phyloP scores from a whole-genome alignment of 108 stramenopile species.

The Asterionellopsis glacialis region DNA sequence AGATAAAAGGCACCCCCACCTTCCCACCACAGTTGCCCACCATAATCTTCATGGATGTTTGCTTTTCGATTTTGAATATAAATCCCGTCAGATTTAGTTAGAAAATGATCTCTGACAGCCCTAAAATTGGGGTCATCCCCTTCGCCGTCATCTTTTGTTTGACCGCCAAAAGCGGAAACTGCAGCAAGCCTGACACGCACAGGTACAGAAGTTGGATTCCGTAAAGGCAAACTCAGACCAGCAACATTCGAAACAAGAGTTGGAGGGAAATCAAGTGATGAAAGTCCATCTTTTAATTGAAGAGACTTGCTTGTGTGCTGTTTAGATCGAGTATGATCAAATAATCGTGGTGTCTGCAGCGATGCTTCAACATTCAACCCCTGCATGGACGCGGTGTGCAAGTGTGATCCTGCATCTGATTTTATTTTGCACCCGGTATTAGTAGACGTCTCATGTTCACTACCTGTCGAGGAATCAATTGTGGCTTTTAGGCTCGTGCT shows the following conservation, averaged over 20 bases:
- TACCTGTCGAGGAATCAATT: conserved; percentile 23
- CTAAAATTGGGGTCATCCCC: neutral
- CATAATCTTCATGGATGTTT: neutral
- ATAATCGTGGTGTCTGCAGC: conserved; percentile 48
- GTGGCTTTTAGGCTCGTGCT: conserved; percentile 34
- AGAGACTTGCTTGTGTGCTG: neutral
- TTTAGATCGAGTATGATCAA: conserved; percentile 12
- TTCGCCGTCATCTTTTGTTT: conserved; percentile 5
- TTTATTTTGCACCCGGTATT: no score
- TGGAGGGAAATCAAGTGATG: conserved; percentile 49
- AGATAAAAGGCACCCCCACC: conserved; percentile 61
- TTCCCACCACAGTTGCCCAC: conserved; percentile 61
- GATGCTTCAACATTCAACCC: conserved; percentile 40
- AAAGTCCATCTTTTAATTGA: neutral
- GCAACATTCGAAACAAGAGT: conserved; percentile 45
- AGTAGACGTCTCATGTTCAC: neutral
- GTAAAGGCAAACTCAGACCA: conserved; percentile 31
- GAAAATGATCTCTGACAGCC: neutral
- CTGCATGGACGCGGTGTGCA: conserved; percentile 35
- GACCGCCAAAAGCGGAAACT: conserved; percentile 5
- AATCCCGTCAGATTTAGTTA: neutral
- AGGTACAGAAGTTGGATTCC: conserved; percentile 66
- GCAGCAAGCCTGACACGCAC: conserved; percentile 57
- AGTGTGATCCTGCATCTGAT: conserved; percentile 6
- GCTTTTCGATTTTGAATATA: conserved; percentile 25